phyloP scores from a whole-genome alignment of 2,329 filamentous ascomycete genomes.

The Lasiodiplodia sp. region DNA sequence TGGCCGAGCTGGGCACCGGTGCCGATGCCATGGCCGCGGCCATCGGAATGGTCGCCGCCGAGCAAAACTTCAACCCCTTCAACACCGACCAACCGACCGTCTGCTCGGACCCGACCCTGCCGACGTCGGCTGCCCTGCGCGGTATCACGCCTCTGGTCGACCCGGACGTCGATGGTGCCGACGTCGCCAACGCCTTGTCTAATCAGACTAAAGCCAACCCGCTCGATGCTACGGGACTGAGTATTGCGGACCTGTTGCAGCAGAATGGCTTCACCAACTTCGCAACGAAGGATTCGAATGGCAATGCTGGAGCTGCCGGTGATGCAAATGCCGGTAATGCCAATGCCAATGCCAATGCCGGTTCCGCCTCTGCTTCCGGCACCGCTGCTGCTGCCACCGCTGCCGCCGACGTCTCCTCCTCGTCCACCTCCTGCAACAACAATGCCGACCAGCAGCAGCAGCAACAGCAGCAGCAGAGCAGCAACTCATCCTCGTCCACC shows the following conservation, averaged over 20 bases:
- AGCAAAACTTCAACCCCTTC: slow-evolving; percentile 78
- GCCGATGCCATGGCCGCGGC: slow-evolving; percentile 68
- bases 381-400: slow-evolving; percentile 29
- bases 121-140: slow-evolving; percentile 65
- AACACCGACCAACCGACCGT: slow-evolving; percentile 66
- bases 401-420: slow-evolving; percentile 4
- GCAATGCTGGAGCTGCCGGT: slow-evolving; percentile 9
- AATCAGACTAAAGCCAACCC: slow-evolving; percentile 59
- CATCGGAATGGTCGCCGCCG: slow-evolving; percentile 68
- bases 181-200: slow-evolving; percentile 67
- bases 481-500: slow-evolving; percentile 22
- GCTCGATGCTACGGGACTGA: slow-evolving; percentile 66
- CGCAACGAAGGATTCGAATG: slow-evolving; percentile 44
- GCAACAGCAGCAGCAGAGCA: not conserved
- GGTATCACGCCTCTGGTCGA: slow-evolving; percentile 74
- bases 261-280: slow-evolving; percentile 71
- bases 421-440: slow-evolving; percentile 29
- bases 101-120: slow-evolving; percentile 69
- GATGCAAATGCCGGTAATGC: slow-evolving; percentile 31
- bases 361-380: not conserved
- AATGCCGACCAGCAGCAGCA: not conserved
- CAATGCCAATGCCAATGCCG: not conserved
- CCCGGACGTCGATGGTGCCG: slow-evolving; percentile 65
- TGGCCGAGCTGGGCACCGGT: slow-evolving; percentile 66
- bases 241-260: slow-evolving; percentile 69